phyloP scores from a whole-genome alignment of 2,329 filamentous ascomycete species.

The Sporothrix curviconia region DNA sequence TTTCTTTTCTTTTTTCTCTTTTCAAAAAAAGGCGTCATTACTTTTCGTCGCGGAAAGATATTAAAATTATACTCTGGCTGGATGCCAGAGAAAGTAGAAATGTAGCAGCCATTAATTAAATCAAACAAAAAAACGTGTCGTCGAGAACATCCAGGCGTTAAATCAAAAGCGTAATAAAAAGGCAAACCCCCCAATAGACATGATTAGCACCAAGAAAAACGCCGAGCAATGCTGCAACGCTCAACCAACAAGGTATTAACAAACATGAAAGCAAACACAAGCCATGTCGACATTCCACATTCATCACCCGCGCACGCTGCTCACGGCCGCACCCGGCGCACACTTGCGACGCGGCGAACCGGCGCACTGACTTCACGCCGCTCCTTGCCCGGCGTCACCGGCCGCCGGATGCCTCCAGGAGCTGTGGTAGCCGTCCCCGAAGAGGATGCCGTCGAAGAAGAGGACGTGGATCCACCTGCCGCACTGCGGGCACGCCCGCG shows the following conservation, averaged over 20 bases:
- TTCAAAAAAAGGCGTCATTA: no score
- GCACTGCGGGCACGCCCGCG: slow-evolving; percentile 65
- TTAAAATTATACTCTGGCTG: not conserved
- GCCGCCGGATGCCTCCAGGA: slow-evolving; percentile 8
- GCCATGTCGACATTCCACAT: not conserved
- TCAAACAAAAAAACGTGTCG: not conserved
- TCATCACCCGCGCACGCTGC: not conserved
- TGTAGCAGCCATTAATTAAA: not conserved
- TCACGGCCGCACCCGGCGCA: slow-evolving; percentile 10
- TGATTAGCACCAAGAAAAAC: not conserved
- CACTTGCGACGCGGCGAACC: slow-evolving; percentile 15
- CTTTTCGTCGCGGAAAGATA: no score
- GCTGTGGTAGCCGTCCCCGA: not conserved
- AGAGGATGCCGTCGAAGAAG: not conserved
- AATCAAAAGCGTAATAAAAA: not conserved
- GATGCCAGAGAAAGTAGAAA: not conserved
- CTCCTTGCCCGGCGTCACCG: slow-evolving; percentile 18
- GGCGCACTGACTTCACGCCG: slow-evolving; percentile 19
- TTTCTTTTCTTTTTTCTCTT: no score
- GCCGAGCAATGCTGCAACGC: slow-evolving; percentile 5
- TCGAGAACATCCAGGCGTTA: not conserved
- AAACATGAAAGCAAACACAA: not conserved
- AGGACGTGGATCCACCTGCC: slow-evolving; percentile 9
- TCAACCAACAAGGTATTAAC: not conserved
- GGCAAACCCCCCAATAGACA: not conserved